Evolutionary conservation across 176 grass and related monocot genomes (phyloP).

Genomic region (Paspalum vaginatum): DNA sequence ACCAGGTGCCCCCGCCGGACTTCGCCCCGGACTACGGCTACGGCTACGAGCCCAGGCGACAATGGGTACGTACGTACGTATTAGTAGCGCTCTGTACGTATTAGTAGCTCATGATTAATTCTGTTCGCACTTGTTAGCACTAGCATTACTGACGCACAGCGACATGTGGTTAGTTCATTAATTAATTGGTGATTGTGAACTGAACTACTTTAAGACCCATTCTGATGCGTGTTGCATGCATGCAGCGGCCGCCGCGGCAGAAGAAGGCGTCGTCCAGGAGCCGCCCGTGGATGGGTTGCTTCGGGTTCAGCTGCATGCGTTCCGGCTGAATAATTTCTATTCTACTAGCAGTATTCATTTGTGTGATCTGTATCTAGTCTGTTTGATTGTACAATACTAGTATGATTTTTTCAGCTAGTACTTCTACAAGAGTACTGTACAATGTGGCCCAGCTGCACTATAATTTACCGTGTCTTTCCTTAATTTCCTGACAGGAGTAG

Average conservation of each 20-base stretch:
- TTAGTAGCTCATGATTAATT: no score
- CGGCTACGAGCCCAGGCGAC: no score
- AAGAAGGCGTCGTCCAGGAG: neutral
- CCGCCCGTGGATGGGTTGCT: conserved; percentile 38
- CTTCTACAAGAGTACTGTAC: neutral
- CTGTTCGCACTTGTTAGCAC: no score
- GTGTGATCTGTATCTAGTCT: neutral
- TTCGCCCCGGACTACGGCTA: neutral
- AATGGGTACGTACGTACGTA: no score
- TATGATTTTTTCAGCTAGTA: neutral
- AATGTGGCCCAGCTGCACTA: neutral
- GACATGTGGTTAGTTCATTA: no score
- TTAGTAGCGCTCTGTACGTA: no score
- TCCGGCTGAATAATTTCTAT: neutral
- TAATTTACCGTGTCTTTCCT: no score
- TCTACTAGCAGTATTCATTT: neutral
- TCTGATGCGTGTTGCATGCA: neutral
- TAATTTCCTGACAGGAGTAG: no score
- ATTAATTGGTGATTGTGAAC: no score
- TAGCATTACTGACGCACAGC: no score
- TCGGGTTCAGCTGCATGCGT: conserved; percentile 43
- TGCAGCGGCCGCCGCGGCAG: neutral
- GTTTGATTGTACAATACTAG: neutral
- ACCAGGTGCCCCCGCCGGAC: conserved; percentile 42
- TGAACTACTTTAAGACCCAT: no score